Evolutionary conservation across 139 green algal species (phyloP).

Genomic region (Auxenochlorella pyrenoidosa): DNA sequence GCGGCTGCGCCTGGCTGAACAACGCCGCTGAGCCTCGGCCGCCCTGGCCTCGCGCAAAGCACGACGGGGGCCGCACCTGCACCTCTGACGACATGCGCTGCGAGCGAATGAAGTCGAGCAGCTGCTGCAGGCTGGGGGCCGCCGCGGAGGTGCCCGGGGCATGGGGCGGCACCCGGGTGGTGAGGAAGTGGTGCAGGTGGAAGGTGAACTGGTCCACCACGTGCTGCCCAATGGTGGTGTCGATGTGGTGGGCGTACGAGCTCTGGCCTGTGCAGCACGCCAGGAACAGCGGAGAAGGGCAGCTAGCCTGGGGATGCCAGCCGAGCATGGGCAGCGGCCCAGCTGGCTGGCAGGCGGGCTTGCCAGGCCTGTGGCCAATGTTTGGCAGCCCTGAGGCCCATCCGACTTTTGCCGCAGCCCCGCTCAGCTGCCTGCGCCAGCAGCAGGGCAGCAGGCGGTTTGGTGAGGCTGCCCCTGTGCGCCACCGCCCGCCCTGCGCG

Average conservation of each 20-base stretch:
- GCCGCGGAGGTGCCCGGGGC: background rate
- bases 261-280: constrained; percentile 30
- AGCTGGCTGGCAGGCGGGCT: too few relatives aligned
- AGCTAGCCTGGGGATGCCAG: background rate
- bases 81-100: constrained; percentile 19
- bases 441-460: too few relatives aligned
- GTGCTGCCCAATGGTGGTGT: constrained; percentile 33
- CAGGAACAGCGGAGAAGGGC: background rate
- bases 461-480: too few relatives aligned
- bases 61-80: background rate
- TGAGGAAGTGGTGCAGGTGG: constrained; percentile 26
- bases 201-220: constrained; percentile 43
- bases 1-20: too few relatives aligned
- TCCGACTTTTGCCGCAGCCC: too few relatives aligned
- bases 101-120: background rate
- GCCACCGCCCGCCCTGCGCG: too few relatives aligned
- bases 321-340: background rate
- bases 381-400: too few relatives aligned
- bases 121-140: constrained; percentile 14
- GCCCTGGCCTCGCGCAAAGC: too few relatives aligned
- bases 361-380: too few relatives aligned
- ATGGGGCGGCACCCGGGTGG: background rate
- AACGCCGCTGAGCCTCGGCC: too few relatives aligned
- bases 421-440: too few relatives aligned
- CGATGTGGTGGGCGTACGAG: constrained; percentile 44